Evolutionary conservation across 1,139 yeast species (phyloP), one percentile per base, ranked within the genome.

Genomic region (Magnusiomyces sp.): DNA sequence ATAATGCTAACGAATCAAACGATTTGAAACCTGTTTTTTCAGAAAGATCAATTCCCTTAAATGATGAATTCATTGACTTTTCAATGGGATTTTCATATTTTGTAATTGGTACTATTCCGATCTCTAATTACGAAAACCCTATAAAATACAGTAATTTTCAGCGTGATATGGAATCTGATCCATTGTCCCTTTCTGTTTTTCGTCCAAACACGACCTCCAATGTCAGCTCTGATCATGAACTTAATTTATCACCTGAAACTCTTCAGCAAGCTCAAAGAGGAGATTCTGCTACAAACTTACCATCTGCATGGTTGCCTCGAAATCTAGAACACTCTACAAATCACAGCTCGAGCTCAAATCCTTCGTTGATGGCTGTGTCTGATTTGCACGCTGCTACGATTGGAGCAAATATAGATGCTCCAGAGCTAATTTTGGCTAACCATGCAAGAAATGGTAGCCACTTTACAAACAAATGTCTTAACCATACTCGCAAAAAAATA

Each of bases 11-110:
- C 17, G 14, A 14, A 6, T 10, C 14, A 20, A 14, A 20, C 16
- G 20, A 31, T 10, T 29, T 14, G 16, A 5, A 29, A 13, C 32
- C 17, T 10, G 40, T 34, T 10, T 17, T 43, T 13, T 34, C 34
- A 11, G 51, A 34, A 20, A 49, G 43, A 41, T 40, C 16, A 10
- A 47, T 52, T 13, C 48, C 50, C 10, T 29, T 50, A 13, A 45
- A 43, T 19, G 42, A 44, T 16, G 37, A 43, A 3, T 51, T 51
- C 32, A 39, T 39, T 19, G 45, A 47, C 17, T 49, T 51, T 45
- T 46, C 52, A 1, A 49, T 51, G 52, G 43, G 46, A 27, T 49
- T 51, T 29, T 42, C 46, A 11, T 50, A 46, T 33, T 43, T 49
- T 40, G 31, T 44, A 14, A 36, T 49, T 32, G 32, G 34, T 19